Evolutionary conservation across 2,329 filamentous ascomycete genomes (phyloP).

Genomic region (Bipolaris bicolor): DNA sequence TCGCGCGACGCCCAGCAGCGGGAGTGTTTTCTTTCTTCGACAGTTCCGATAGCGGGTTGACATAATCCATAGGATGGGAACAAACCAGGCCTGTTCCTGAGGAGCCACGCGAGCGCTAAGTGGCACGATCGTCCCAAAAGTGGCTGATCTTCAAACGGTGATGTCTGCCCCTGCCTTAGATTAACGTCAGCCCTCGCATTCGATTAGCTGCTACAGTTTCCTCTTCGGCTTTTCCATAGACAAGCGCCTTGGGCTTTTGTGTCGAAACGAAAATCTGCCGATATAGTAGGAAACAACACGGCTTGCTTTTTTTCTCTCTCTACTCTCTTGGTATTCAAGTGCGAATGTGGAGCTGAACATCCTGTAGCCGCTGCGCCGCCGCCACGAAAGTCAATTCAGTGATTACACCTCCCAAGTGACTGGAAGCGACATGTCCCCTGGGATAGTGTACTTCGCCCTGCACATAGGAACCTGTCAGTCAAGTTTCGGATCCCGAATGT

Average conservation of each 20-base stretch:
- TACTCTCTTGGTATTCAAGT: not conserved
- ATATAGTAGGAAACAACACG: not conserved
- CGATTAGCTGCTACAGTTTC: constrained; percentile 10
- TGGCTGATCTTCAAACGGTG: constrained; percentile 45
- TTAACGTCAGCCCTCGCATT: constrained; percentile 18
- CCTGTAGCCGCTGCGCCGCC: constrained; percentile 2
- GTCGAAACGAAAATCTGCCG: not conserved
- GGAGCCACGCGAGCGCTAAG: constrained; percentile 27
- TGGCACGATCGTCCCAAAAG: constrained; percentile 24
- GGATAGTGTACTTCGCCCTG: not conserved
- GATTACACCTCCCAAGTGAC: not conserved
- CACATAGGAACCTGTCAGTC: not conserved
- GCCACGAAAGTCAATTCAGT: not conserved
- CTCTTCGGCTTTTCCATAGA: constrained; percentile 1
- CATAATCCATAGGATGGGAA: constrained; percentile 29
- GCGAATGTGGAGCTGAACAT: constrained; percentile 4
- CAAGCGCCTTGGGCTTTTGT: not conserved
- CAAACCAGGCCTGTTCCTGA: constrained; percentile 21
- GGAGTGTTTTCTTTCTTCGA: constrained; percentile 19
- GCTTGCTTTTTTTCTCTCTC: not conserved
- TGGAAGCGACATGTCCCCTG: not conserved
- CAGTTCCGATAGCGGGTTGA: not conserved
- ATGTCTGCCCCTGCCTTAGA: constrained; percentile 36
- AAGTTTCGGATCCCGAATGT: not conserved
- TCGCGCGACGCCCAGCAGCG: not conserved